Percentiles rank a stretch among this genome's conserved stretches.
Conservation (phyloP, 1,284 basidiomycete genomes). For the Lentinula novae-zelandiae region DNA sequence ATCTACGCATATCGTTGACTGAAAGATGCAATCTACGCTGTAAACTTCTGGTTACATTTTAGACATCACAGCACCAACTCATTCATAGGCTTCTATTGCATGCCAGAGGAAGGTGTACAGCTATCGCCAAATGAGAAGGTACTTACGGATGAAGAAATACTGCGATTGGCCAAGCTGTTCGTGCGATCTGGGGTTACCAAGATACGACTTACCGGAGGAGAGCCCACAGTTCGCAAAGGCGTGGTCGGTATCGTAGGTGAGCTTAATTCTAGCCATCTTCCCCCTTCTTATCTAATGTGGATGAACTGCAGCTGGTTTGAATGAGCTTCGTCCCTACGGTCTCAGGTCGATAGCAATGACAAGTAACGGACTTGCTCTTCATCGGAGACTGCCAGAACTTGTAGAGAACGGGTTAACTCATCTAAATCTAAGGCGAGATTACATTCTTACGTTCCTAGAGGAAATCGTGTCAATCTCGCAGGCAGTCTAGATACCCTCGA, state of each 20-base stretch:
- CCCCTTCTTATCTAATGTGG: background rate
- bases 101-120: constrained; percentile 80
- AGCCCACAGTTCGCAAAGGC: constrained; percentile 83
- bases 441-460: constrained; percentile 2
- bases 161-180: constrained; percentile 74
- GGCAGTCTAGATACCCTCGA: constrained; percentile 81
- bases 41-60: constrained; percentile 24
- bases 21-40: constrained; percentile 88
- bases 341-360: constrained; percentile 83
- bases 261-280: constrained; percentile 18
- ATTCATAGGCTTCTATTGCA: constrained; percentile 78
- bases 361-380: constrained; percentile 76
- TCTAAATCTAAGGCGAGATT: constrained; percentile 69
- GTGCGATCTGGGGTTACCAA: constrained; percentile 82
- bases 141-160: constrained; percentile 73
- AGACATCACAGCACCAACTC: background rate
- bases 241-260: constrained; percentile 69
- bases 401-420: constrained; percentile 76
- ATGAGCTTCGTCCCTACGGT: constrained; percentile 54
- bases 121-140: constrained; percentile 69
- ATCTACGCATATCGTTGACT: constrained; percentile 82
- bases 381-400: constrained; percentile 66
- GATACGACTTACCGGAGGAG: constrained; percentile 85
- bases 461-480: background rate
- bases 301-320: constrained; percentile 43